Percentiles rank a stretch among this genome's conserved stretches.
Evolutionary conservation across 1,284 basidiomycete species (phyloP).

Genomic region (Rhodotorula sp.): DNA sequence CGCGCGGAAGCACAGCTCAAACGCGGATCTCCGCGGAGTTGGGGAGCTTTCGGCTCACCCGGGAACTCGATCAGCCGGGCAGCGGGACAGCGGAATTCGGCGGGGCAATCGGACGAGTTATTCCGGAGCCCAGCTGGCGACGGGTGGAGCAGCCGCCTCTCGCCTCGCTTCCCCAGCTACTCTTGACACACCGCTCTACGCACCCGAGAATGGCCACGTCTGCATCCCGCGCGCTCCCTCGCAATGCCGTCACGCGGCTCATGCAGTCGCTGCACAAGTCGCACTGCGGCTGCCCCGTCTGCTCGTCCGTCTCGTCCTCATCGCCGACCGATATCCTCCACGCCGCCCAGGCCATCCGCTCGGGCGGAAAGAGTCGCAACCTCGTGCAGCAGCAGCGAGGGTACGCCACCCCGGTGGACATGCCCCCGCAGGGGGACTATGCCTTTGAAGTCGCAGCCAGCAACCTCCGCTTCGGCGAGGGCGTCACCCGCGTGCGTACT

Average conservation of each 20-base stretch:
- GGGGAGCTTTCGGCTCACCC: too few species aligned
- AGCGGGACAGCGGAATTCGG: too few species aligned
- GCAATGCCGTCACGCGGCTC: constrained; percentile 5
- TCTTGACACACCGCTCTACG: not conserved
- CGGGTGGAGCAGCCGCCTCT: not conserved
- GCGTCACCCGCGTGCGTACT: constrained; percentile 62
- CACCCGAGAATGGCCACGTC: not conserved
- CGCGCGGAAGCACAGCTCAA: too few species aligned
- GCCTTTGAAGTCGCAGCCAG: constrained; percentile 91
- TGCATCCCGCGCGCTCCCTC: not conserved
- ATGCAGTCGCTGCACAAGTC: constrained; percentile 24
- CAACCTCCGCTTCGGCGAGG: constrained; percentile 69
- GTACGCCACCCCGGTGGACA: constrained; percentile 70
- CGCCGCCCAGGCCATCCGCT: constrained; percentile 32
- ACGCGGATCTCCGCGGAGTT: too few species aligned
- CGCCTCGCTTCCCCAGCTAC: not conserved
- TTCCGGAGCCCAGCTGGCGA: too few species aligned
- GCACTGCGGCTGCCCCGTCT: constrained; percentile 39
- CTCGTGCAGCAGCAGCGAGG: constrained; percentile 27
- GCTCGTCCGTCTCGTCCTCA: constrained; percentile 12
- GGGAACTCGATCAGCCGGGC: too few species aligned
- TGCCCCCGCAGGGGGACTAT: constrained; percentile 74
- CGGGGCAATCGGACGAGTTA: too few species aligned
- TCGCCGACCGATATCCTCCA: constrained; percentile 29
- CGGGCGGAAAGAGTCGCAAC: constrained; percentile 21